Conservation (phyloP, 176 grass and related monocot species). For the Cocos nucifera region DNA sequence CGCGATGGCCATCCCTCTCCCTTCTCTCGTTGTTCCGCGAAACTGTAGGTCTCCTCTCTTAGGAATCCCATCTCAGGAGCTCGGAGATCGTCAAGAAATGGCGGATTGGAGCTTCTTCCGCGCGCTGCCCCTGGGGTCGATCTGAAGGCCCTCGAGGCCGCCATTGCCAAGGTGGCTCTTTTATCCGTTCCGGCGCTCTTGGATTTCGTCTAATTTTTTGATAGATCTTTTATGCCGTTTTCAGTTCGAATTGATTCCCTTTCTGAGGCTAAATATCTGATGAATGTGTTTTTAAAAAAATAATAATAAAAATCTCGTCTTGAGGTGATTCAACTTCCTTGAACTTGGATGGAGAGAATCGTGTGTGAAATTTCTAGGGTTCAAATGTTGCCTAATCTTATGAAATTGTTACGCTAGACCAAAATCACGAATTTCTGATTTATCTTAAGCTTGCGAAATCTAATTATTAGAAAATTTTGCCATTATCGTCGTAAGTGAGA, state of each 20-base stretch:
- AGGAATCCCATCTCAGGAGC: not conserved
- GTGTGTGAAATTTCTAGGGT: too few relatives aligned
- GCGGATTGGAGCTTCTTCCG: constrained; percentile 43
- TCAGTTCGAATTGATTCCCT: not conserved
- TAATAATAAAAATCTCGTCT: too few relatives aligned
- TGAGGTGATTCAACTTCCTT: too few relatives aligned
- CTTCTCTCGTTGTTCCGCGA: not conserved
- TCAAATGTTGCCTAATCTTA: too few relatives aligned
- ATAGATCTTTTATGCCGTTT: not conserved
- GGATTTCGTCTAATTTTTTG: not conserved
- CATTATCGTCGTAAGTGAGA: too few relatives aligned
- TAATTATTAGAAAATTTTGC: too few relatives aligned
- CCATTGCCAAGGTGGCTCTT: constrained; percentile 66
- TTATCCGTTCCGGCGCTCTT: not conserved
- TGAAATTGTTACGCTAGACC: too few relatives aligned
- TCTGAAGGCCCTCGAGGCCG: constrained; percentile 51
- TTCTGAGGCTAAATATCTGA: too few relatives aligned
- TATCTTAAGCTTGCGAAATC: too few relatives aligned
- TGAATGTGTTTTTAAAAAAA: too few relatives aligned
- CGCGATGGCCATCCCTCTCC: constrained; percentile 26
- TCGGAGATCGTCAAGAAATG: constrained; percentile 17
- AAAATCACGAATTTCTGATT: too few relatives aligned
- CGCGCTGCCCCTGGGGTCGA: constrained; percentile 47
- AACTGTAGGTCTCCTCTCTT: not conserved
- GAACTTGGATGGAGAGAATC: too few relatives aligned